phyloP scores from a whole-genome alignment of 2,329 filamentous ascomycete genomes.

The Diaporthe ilicicola region DNA sequence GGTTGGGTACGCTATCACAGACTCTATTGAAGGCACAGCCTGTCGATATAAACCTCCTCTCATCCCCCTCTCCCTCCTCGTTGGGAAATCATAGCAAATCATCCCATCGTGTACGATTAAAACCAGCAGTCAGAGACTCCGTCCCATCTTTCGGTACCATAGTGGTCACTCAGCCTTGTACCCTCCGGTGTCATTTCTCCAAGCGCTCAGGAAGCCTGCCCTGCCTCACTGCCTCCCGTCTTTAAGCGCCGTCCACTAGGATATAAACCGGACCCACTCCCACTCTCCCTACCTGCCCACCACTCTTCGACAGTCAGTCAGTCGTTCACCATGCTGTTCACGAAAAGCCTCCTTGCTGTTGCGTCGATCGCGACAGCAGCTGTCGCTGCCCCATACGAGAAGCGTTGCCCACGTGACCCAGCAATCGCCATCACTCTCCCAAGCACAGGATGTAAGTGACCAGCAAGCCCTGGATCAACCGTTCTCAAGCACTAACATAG shows the following conservation, averaged over 20 bases:
- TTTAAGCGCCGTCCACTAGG: conserved; percentile 11
- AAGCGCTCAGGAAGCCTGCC: conserved; percentile 23
- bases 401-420: conserved; percentile 27
- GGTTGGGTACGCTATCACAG: conserved; percentile 1
- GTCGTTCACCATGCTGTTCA: conserved; percentile 24
- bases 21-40: neutral
- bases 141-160: neutral
- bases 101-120: neutral
- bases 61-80: neutral
- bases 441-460: conserved; percentile 46
- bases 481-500: neutral
- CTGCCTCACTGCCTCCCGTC: neutral
- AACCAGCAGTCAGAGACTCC: neutral
- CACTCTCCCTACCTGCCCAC: neutral
- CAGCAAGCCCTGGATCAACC: no score
- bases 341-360: conserved; percentile 11
- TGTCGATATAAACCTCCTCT: conserved; percentile 22
- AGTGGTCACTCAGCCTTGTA: neutral
- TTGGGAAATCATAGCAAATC: neutral
- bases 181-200: neutral
- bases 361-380: conserved; percentile 25
- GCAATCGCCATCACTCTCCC: conserved; percentile 47
- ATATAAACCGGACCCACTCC: conserved; percentile 17
- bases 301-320: neutral
- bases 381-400: conserved; percentile 27